phyloP scores from a whole-genome alignment of 2,329 filamentous ascomycete genomes.

The Trichoderma arundinaceum region DNA sequence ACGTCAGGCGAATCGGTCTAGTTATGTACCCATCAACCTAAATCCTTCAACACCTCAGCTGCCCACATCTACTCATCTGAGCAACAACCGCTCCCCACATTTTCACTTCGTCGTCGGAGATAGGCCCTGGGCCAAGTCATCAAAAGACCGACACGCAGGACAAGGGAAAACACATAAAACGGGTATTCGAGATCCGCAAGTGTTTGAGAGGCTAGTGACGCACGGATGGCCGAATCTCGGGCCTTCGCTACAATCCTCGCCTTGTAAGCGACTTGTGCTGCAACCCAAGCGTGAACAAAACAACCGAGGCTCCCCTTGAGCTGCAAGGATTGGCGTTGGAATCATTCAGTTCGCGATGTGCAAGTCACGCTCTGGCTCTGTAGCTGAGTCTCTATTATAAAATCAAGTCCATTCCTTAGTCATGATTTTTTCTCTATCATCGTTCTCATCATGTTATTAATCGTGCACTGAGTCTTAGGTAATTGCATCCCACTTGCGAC shows the following conservation, averaged over 20 bases:
- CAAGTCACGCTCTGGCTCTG: neutral
- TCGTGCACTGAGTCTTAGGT: neutral
- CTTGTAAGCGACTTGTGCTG: too few relatives aligned
- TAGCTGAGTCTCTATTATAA: neutral
- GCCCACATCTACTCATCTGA: neutral
- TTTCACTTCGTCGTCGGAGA: neutral
- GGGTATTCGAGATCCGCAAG: too few relatives aligned
- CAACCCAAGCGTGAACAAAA: too few relatives aligned
- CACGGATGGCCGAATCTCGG: neutral
- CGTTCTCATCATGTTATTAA: neutral
- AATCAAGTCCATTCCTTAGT: neutral
- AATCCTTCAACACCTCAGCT: neutral
- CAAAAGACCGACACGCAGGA: too few relatives aligned
- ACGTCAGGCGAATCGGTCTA: neutral
- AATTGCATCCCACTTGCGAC: constrained; percentile 9
- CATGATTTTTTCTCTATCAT: neutral
- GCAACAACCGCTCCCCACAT: neutral
- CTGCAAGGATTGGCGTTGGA: neutral
- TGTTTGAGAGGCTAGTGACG: neutral
- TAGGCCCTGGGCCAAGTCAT: neutral
- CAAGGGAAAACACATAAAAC: too few relatives aligned
- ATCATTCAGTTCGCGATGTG: neutral
- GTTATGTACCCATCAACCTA: constrained; percentile 1
- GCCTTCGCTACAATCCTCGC: neutral
- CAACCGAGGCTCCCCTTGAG: too few relatives aligned